Evolutionary conservation across 805 yeast species (phyloP).

Genomic region (Ogataea corticis): DNA sequence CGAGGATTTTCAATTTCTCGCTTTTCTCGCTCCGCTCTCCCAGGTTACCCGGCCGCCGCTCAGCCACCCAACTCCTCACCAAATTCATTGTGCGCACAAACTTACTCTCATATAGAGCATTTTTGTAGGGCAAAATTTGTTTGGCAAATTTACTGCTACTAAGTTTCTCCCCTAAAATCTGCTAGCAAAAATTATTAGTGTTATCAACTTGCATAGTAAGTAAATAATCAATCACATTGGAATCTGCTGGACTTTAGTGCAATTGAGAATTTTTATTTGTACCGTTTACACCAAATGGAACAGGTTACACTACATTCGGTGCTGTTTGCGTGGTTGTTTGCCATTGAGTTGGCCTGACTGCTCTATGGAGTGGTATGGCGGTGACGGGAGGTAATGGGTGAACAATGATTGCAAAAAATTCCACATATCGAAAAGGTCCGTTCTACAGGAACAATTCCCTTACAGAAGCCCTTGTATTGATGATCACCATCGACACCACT

Average conservation of each 20-base stretch:
- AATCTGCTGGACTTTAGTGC: not conserved
- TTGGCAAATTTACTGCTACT: slow-evolving; percentile 9
- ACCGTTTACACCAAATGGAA: not conserved
- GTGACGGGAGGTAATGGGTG: not conserved
- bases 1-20: too few species aligned
- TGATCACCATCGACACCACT: not conserved
- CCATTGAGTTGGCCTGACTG: slow-evolving; percentile 1
- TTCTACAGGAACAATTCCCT: not conserved
- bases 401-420: not conserved
- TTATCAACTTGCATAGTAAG: slow-evolving; percentile 14
- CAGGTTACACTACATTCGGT: not conserved
- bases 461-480: too few species aligned
- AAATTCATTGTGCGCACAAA: slow-evolving; percentile 6
- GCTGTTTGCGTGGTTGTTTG: not conserved
- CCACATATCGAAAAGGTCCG: not conserved
- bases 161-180: slow-evolving; percentile 7
- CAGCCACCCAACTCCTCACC: slow-evolving; percentile 8
- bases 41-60: slow-evolving; percentile 12
- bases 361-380: not conserved
- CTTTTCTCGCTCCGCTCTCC: not conserved
- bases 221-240: slow-evolving; percentile 4
- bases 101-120: slow-evolving; percentile 12
- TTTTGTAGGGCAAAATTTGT: slow-evolving; percentile 11
- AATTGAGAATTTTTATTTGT: slow-evolving; percentile 5
- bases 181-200: slow-evolving; percentile 13